Evolutionary conservation across 148 eudicot species (phyloP).

Genomic region (Drosera capensis): DNA sequence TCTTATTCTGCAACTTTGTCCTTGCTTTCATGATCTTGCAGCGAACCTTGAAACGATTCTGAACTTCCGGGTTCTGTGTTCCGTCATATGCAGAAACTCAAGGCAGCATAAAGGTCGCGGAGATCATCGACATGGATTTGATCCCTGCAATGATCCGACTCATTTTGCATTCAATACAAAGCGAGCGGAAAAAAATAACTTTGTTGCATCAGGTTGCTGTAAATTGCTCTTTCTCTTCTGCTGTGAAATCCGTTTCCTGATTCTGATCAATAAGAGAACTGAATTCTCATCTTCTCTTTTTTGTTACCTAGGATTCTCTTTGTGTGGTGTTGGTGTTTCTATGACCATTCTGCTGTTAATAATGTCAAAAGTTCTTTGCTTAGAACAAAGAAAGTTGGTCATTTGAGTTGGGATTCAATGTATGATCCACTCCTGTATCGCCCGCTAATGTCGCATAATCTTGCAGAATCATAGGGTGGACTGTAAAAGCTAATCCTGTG

Average conservation of each 20-base stretch:
- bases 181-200: constrained; percentile 11
- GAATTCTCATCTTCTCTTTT: no score
- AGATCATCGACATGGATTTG: constrained; percentile 10
- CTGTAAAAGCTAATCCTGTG: no score
- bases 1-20: not conserved
- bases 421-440: no score
- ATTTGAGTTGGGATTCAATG: no score
- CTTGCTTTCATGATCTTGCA: not conserved
- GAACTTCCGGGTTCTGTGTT: not conserved
- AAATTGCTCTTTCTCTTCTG: constrained; percentile 18
- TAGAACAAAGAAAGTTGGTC: no score
- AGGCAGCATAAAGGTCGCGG: constrained; percentile 35
- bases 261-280: constrained; percentile 10
- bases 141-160: constrained; percentile 17
- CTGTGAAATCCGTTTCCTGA: constrained; percentile 43
- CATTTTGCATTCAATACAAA: constrained; percentile 15
- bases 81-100: constrained; percentile 38
- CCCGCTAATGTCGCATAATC: no score
- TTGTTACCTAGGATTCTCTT: no score
- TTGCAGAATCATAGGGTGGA: no score
- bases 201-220: not conserved
- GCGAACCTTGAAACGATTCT: not conserved
- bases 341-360: no score
- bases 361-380: no score
- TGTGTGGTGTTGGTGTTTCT: no score